Evolutionary conservation across 345 rosid species (phyloP).

Genomic region (Eucalyptus curtisii): DNA sequence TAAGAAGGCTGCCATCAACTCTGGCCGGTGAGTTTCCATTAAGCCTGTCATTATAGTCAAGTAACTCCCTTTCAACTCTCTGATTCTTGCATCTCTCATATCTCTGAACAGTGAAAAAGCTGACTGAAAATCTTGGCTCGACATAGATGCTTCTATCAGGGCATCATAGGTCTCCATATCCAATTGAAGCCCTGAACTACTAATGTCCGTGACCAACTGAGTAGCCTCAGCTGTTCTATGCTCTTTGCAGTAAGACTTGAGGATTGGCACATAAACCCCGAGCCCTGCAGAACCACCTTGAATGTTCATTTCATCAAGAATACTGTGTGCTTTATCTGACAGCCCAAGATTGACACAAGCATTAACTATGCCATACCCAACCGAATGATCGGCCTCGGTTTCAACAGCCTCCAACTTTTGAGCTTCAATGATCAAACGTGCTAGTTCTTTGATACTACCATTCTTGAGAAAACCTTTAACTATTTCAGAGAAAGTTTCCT

Average conservation of each 20-base stretch:
- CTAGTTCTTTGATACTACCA: constrained; percentile 51
- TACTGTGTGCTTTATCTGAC: constrained; percentile 74
- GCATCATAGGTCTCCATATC: constrained; percentile 45
- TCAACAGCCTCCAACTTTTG: constrained; percentile 48
- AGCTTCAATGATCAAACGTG: constrained; percentile 57
- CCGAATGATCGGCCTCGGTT: constrained; percentile 20
- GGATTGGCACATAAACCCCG: constrained; percentile 75
- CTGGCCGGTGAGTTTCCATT: constrained; percentile 70
- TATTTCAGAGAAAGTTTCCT: constrained; percentile 48
- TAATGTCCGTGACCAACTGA: constrained; percentile 73
- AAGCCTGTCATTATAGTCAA: constrained; percentile 82
- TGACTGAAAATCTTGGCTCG: constrained; percentile 80
- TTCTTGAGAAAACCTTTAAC: constrained; percentile 57
- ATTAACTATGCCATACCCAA: constrained; percentile 66
- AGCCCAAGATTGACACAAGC: constrained; percentile 69
- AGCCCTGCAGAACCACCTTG: constrained; percentile 55
- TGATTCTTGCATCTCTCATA: constrained; percentile 63
- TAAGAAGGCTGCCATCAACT: constrained; percentile 80
- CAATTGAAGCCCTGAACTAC: constrained; percentile 57
- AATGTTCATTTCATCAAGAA: constrained; percentile 74
- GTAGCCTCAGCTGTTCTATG: constrained; percentile 85
- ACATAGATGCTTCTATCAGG: constrained; percentile 84
- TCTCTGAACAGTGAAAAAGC: constrained; percentile 87
- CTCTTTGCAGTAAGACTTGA: constrained; percentile 79
- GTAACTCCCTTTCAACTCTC: constrained; percentile 67